Percentiles rank a stretch among this genome's conserved stretches.
phyloP scores from a whole-genome alignment of 169 alveolate genomes.

The Theileria annulata region DNA sequence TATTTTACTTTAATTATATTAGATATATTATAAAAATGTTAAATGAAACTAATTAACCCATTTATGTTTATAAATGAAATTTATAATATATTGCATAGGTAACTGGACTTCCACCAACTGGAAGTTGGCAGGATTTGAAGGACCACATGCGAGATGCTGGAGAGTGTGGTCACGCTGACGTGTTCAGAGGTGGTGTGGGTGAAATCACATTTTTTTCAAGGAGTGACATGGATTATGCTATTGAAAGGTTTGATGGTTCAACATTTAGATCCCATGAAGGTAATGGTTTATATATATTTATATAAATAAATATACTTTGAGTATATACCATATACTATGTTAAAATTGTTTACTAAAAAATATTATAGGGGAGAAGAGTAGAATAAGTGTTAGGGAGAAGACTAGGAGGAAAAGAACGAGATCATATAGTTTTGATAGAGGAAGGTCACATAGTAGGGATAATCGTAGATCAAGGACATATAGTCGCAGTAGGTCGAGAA shows the following conservation, averaged over 20 bases:
- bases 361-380: constrained; percentile 75
- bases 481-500: not conserved
- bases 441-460: constrained; percentile 10
- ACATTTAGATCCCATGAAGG: constrained; percentile 83
- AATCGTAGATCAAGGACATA: constrained; percentile 56
- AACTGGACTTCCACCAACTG: constrained; percentile 78
- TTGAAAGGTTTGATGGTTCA: constrained; percentile 81
- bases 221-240: constrained; percentile 84
- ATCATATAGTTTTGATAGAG: constrained; percentile 34
- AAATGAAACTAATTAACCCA: not conserved
- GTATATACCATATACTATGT: not conserved
- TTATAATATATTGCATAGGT: constrained; percentile 49
- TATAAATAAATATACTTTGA: not conserved
- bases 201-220: constrained; percentile 82
- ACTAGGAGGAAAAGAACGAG: constrained; percentile 47
- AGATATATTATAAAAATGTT: not conserved
- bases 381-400: constrained; percentile 79
- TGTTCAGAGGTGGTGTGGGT: constrained; percentile 85
- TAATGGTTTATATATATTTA: constrained; percentile 8
- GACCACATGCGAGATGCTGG: constrained; percentile 88
- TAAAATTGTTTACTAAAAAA: not conserved
- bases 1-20: not conserved
- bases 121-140: constrained; percentile 88
- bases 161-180: constrained; percentile 88
- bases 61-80: not conserved